Evolutionary conservation across 495 filamentous ascomycete species (phyloP).

Genomic region (Parathielavia hyrcaniae): DNA sequence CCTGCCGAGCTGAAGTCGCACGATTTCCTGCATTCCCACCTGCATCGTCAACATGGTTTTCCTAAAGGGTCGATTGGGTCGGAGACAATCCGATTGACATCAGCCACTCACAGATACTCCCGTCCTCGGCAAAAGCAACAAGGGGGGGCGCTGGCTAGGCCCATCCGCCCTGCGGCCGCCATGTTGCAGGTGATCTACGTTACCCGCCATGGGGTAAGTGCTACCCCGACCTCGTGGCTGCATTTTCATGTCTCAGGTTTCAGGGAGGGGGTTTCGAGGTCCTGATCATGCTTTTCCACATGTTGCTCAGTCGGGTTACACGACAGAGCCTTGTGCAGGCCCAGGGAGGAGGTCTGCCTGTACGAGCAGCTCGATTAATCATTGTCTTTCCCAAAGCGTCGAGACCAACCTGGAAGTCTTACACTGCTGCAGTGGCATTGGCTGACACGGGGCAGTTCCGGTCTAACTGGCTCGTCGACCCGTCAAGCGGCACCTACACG

Average conservation of each 20-base stretch:
- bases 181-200: constrained; percentile 75
- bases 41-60: not conserved
- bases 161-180: constrained; percentile 5
- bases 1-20: constrained; percentile 11
- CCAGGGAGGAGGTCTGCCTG: not conserved
- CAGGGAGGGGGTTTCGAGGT: not conserved
- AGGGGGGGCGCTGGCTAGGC: not conserved
- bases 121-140: not conserved
- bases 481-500: constrained; percentile 64
- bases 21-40: not conserved
- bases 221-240: not conserved
- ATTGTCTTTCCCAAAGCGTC: not conserved
- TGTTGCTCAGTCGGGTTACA: not conserved
- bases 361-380: not conserved
- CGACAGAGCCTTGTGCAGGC: not conserved
- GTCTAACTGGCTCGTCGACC: constrained; percentile 78
- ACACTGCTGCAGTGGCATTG: not conserved
- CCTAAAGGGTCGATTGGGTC: constrained; percentile 2
- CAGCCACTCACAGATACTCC: constrained; percentile 5
- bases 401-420: not conserved
- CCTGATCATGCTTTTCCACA: not conserved
- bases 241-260: constrained; percentile 4
- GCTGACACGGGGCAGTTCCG: constrained; percentile 59
- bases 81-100: not conserved
- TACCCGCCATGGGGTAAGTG: constrained; percentile 75